A percentile compares a stretch with the other conserved stretches of the same genome.
phyloP scores from a whole-genome alignment of 139 green algal species.

The Closterium sp. region DNA sequence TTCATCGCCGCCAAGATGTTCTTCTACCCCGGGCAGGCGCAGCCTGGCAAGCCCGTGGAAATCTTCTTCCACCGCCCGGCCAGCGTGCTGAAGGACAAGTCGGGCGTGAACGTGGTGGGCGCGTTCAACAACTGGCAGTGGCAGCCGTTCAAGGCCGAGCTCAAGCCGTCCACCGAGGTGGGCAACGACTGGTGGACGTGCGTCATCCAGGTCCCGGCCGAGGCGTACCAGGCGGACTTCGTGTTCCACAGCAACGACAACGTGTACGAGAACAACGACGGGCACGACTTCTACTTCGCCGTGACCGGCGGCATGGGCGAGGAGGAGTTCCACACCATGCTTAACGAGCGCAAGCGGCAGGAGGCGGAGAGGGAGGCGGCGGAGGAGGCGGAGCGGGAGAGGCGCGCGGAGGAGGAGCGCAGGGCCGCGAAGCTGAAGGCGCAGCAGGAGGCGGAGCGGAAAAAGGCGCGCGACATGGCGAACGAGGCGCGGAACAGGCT shows the following conservation, averaged over 20 bases:
- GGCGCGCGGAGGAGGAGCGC: slow-evolving; percentile 17
- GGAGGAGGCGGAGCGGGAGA: slow-evolving; percentile 40
- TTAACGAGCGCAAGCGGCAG: slow-evolving; percentile 25
- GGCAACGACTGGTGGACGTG: slow-evolving; percentile 37
- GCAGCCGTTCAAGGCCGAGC: slow-evolving; percentile 15
- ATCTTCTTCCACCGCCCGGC: slow-evolving; percentile 34
- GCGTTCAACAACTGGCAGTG: slow-evolving; percentile 47
- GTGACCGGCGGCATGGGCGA: slow-evolving; percentile 24
- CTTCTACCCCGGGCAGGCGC: slow-evolving; percentile 26
- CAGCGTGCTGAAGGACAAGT: slow-evolving; percentile 1
- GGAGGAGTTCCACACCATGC: slow-evolving; percentile 15
- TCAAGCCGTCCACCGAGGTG: slow-evolving; percentile 30
- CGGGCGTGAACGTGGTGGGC: slow-evolving; percentile 20
- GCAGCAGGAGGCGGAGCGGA: slow-evolving; percentile 5
- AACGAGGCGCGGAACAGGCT: slow-evolving; percentile 2
- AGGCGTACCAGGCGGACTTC: slow-evolving; percentile 49
- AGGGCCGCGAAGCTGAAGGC: slow-evolving; percentile 4
- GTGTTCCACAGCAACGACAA: slow-evolving; percentile 42
- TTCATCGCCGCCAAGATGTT: slow-evolving; percentile 39
- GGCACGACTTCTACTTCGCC: slow-evolving; percentile 29
- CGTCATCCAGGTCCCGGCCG: neutral
- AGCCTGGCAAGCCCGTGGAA: slow-evolving; percentile 19
- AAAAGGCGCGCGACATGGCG: slow-evolving; percentile 3
- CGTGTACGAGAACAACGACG: slow-evolving; percentile 45
- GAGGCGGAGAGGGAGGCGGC: slow-evolving; percentile 31